Percentiles rank a stretch among this genome's conserved stretches.
Evolutionary conservation across 768 basidiomycete species (phyloP).

Genomic region (Leccinum disarticulatum): DNA sequence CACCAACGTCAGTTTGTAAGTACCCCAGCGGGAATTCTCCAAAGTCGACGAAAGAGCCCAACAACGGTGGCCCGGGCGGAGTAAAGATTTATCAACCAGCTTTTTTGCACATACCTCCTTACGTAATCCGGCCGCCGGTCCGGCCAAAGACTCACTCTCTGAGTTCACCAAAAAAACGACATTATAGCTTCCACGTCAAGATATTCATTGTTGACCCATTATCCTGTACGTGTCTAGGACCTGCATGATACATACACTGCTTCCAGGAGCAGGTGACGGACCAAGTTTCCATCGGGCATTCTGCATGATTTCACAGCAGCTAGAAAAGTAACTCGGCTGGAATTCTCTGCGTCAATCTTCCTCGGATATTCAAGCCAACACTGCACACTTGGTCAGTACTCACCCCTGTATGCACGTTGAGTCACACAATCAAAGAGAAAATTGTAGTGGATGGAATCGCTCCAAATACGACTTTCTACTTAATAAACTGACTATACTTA

Average conservation of each 20-base stretch:
- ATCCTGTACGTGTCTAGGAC: background rate
- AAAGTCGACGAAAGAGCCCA: background rate
- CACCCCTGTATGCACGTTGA: background rate
- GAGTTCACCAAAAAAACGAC: background rate
- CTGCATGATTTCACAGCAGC: background rate
- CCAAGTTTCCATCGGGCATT: too few relatives aligned
- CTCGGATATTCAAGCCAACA: too few relatives aligned
- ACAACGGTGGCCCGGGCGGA: background rate
- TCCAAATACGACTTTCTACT: background rate
- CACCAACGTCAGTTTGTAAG: constrained; percentile 5
- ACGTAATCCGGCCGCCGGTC: constrained; percentile 10
- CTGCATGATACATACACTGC: background rate
- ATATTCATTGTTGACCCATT: too few relatives aligned
- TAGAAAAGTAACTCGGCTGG: constrained; percentile 1
- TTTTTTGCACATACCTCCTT: background rate
- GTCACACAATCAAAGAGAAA: background rate
- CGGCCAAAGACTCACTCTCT: background rate
- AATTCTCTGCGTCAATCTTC: background rate
- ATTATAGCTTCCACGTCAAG: background rate
- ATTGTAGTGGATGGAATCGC: background rate
- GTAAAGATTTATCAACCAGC: too few relatives aligned
- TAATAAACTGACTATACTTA: background rate
- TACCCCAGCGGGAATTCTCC: constrained; percentile 7
- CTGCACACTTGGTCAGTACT: background rate
- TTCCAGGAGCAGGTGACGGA: constrained; percentile 12